These are phyloP conservation scores for Beauveria sp. DNA, from an alignment of 2,329 filamentous ascomycete genomes.

Conservation along the genomic window DNA sequence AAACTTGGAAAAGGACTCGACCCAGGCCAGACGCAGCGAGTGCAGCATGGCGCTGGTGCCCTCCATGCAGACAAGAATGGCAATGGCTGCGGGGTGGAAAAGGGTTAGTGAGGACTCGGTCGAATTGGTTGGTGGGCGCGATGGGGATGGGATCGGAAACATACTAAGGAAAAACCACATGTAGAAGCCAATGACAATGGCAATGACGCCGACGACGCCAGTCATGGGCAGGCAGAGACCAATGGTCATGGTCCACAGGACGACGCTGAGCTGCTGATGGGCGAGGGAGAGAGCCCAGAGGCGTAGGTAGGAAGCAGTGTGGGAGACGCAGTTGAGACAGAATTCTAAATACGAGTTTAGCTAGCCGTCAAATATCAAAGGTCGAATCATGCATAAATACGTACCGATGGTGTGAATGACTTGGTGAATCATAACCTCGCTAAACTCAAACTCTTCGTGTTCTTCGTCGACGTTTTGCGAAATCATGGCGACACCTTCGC, in stretches of 20 bases:
- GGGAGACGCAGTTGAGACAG: slow-evolving; percentile 97
- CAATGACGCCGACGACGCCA: slow-evolving; percentile 64
- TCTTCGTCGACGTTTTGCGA: slow-evolving; percentile 78
- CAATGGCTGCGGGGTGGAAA: slow-evolving; percentile 27
- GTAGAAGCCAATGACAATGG: slow-evolving; percentile 75
- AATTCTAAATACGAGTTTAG: slow-evolving; percentile 59
- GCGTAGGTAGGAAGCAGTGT: slow-evolving; percentile 96
- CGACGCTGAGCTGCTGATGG: slow-evolving; percentile 93
- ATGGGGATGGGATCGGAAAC: slow-evolving; percentile 13
- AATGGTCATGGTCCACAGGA: slow-evolving; percentile 95
- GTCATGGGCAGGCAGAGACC: slow-evolving; percentile 62
- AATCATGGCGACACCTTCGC: slow-evolving; percentile 80
- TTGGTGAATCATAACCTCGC: slow-evolving; percentile 97
- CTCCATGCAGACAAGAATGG: slow-evolving; percentile 85
- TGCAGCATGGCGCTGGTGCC: slow-evolving; percentile 95
- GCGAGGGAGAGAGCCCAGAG: slow-evolving; percentile 96
- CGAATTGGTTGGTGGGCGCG: neutral
- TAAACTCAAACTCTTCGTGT: slow-evolving; percentile 95
- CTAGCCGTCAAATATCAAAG: neutral
- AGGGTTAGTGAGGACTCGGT: slow-evolving; percentile 17
- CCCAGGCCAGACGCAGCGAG: slow-evolving; percentile 86
- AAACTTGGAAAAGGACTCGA: slow-evolving; percentile 96
- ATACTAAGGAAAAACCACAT: slow-evolving; percentile 80
- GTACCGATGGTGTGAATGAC: slow-evolving; percentile 96
- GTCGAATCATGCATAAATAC: slow-evolving; percentile 22